These are phyloP conservation scores for Xylaria palmicola DNA, from an alignment of 495 filamentous ascomycete genomes.

Conservation along the genomic window DNA sequence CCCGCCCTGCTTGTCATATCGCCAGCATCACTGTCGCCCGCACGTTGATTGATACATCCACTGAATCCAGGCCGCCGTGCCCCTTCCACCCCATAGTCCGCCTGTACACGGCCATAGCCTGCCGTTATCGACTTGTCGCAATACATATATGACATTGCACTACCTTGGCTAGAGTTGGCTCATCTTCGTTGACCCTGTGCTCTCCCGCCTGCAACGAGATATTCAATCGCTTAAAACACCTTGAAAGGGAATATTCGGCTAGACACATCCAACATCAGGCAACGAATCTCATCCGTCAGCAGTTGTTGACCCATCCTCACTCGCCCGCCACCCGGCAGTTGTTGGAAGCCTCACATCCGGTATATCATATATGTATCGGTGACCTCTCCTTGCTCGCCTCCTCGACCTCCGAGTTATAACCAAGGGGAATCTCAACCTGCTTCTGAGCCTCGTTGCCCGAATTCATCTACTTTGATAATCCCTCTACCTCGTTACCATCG, in stretches of 20 bases:
- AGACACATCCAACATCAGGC: slow-evolving; percentile 15
- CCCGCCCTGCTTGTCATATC: slow-evolving; percentile 23
- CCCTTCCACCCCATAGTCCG: background rate
- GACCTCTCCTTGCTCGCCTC: slow-evolving; percentile 16
- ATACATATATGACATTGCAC: slow-evolving; percentile 24
- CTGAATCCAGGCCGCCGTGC: background rate
- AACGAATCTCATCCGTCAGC: background rate
- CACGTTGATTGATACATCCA: background rate
- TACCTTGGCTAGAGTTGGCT: slow-evolving; percentile 19
- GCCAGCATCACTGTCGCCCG: background rate
- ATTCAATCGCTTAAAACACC: slow-evolving; percentile 40
- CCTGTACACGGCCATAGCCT: slow-evolving; percentile 12
- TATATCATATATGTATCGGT: slow-evolving; percentile 29
- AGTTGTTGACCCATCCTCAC: background rate
- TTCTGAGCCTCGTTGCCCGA: slow-evolving; percentile 19
- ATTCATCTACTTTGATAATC: slow-evolving; percentile 25
- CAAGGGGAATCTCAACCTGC: slow-evolving; percentile 20
- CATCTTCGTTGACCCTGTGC: slow-evolving; percentile 25
- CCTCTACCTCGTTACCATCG: slow-evolving; percentile 27
- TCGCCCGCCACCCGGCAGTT: background rate
- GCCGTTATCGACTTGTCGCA: slow-evolving; percentile 10
- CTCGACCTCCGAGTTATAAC: slow-evolving; percentile 17
- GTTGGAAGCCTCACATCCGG: slow-evolving; percentile 2
- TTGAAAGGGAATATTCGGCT: slow-evolving; percentile 29
- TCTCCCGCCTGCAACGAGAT: slow-evolving; percentile 31